Evolutionary conservation across 495 filamentous ascomycete species (phyloP).

Genomic region (Lentithecium fluviatile): DNA sequence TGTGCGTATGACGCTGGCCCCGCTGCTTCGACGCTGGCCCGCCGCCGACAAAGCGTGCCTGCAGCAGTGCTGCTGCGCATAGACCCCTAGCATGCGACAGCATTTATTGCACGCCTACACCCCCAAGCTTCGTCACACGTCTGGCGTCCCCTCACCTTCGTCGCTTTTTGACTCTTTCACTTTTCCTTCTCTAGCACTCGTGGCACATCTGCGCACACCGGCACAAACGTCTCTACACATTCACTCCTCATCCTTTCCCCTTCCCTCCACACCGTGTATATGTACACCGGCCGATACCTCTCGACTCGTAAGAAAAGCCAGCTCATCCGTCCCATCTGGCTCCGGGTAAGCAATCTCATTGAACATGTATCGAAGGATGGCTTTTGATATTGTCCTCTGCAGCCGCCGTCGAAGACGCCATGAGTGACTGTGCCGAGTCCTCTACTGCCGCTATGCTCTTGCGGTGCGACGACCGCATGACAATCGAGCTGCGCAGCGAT

Average conservation of each 20-base stretch:
- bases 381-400: constrained; percentile 14
- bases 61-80: too few species aligned
- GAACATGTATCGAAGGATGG: not conserved
- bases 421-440: constrained; percentile 7
- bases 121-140: too few species aligned
- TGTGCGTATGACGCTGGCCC: too few species aligned
- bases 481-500: constrained; percentile 10
- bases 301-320: not conserved
- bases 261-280: constrained; percentile 1
- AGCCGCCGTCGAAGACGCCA: constrained; percentile 10
- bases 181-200: not conserved
- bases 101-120: too few species aligned
- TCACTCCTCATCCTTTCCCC: not conserved
- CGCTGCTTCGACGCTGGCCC: too few species aligned
- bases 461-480: constrained; percentile 15
- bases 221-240: too few species aligned
- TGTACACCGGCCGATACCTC: constrained; percentile 3
- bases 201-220: not conserved
- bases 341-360: constrained; percentile 9
- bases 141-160: too few species aligned
- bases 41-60: too few species aligned
- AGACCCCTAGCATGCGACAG: too few species aligned
- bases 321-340: constrained; percentile 21
- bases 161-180: too few species aligned
- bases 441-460: not conserved